These are phyloP conservation scores for Stentor roeselii DNA, from an alignment of 73 alveolate species.

Conservation along the genomic window DNA sequence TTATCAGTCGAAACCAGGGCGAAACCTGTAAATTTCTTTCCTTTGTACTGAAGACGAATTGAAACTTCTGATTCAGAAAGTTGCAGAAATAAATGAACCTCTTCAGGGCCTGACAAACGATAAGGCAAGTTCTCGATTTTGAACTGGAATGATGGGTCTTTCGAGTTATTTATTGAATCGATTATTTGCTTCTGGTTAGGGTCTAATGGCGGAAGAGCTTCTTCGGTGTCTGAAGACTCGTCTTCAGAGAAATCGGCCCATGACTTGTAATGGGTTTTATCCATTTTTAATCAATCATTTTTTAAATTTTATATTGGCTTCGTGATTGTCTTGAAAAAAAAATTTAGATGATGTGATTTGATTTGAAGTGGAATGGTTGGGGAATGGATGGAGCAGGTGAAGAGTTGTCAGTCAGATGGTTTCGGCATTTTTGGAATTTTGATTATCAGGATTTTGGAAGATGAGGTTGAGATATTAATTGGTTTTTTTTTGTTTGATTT, in stretches of 20 bases:
- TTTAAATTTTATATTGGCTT: not conserved
- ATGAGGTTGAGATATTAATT: too few relatives aligned
- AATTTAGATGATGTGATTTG: too few relatives aligned
- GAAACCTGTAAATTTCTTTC: not conserved
- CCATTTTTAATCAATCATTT: not conserved
- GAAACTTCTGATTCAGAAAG: not conserved
- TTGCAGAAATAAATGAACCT: not conserved
- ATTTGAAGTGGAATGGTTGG: too few relatives aligned
- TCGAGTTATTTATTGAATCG: not conserved
- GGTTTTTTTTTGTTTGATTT: too few relatives aligned
- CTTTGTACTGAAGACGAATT: not conserved
- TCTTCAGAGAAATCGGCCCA: conserved; percentile 7
- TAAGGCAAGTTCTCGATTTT: not conserved
- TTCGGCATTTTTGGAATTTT: too few relatives aligned
- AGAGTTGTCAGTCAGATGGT: too few relatives aligned
- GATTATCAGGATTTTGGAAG: too few relatives aligned
- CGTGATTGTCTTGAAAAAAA: too few relatives aligned
- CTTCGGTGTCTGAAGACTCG: conserved; percentile 2
- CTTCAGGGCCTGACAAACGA: not conserved
- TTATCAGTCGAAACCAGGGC: not conserved
- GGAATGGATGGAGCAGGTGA: too few relatives aligned
- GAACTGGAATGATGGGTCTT: not conserved
- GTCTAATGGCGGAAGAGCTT: not conserved
- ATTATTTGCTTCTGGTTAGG: not conserved
- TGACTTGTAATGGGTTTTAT: not conserved